phyloP scores from a whole-genome alignment of 2,329 filamentous ascomycete species.

The Ascochyta rabiei region DNA sequence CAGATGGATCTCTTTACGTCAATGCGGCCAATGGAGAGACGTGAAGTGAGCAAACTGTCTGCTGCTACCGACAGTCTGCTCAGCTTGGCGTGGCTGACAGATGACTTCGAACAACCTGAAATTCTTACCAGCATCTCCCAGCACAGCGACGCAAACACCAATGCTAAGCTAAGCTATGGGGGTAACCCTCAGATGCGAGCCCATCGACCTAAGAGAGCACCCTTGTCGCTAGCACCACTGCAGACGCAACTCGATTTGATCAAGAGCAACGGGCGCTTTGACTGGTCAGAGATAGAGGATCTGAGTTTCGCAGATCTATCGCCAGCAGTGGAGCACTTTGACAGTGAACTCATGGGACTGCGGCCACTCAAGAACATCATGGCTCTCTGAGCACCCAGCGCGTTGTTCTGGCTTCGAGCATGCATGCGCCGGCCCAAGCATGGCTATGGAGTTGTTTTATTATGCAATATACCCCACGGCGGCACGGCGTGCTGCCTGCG shows the following conservation, averaged over 20 bases:
- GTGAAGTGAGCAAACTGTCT: slow-evolving; percentile 7
- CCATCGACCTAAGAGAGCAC: neutral
- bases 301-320: slow-evolving; percentile 14
- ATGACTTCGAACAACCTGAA: slow-evolving; percentile 1
- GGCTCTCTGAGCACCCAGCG: neutral
- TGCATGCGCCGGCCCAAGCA: neutral
- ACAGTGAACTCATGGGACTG: slow-evolving; percentile 5
- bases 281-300: slow-evolving; percentile 7
- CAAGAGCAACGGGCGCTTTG: slow-evolving; percentile 9
- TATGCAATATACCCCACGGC: slow-evolving; percentile 8
- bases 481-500: neutral
- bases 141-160: neutral
- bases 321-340: slow-evolving; percentile 10
- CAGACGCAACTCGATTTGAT: slow-evolving; percentile 4
- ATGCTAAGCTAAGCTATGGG: neutral
- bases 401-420: too few relatives aligned
- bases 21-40: slow-evolving; percentile 5
- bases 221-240: slow-evolving; percentile 2
- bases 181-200: neutral
- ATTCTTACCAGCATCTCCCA: slow-evolving; percentile 10
- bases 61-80: slow-evolving; percentile 6
- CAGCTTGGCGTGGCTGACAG: slow-evolving; percentile 10
- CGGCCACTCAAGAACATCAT: slow-evolving; percentile 3
- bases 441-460: slow-evolving; percentile 1
- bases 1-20: slow-evolving; percentile 7